Evolutionary conservation across 768 basidiomycete species (phyloP).

Genomic region (Pleurotus cornucopiae): DNA sequence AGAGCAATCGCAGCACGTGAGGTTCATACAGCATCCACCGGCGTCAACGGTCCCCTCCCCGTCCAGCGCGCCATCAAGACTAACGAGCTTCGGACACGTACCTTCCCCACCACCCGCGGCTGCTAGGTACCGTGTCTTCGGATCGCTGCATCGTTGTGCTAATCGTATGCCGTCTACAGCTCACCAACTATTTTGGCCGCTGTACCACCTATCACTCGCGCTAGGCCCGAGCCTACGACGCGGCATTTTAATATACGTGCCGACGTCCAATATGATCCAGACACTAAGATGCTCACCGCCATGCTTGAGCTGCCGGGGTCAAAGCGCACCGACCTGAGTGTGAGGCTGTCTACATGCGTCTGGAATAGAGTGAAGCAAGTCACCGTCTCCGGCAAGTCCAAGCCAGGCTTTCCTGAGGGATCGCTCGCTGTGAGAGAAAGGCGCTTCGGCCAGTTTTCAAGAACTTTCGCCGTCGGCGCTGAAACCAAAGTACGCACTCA

Average conservation of each 20-base stretch:
- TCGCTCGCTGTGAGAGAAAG: slow-evolving; percentile 40
- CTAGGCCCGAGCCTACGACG: slow-evolving; percentile 15
- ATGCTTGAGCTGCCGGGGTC: slow-evolving; percentile 71
- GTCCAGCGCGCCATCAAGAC: slow-evolving; percentile 21
- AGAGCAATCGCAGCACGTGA: slow-evolving; percentile 17
- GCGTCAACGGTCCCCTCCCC: slow-evolving; percentile 17
- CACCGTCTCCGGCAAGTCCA: slow-evolving; percentile 44
- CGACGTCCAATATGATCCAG: slow-evolving; percentile 55
- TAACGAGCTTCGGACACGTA: slow-evolving; percentile 19
- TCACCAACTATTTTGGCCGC: slow-evolving; percentile 4
- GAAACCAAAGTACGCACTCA: slow-evolving; percentile 46
- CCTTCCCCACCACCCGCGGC: slow-evolving; percentile 9
- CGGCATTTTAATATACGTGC: slow-evolving; percentile 49
- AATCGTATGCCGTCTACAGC: background rate
- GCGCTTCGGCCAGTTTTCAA: slow-evolving; percentile 44
- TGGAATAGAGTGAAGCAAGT: slow-evolving; percentile 63
- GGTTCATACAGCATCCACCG: slow-evolving; percentile 23
- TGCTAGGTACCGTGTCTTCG: slow-evolving; percentile 10
- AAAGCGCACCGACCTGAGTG: slow-evolving; percentile 48
- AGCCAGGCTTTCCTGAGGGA: slow-evolving; percentile 35
- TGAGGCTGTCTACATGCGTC: slow-evolving; percentile 56
- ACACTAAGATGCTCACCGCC: slow-evolving; percentile 47
- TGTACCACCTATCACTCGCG: slow-evolving; percentile 9
- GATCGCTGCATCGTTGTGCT: background rate
- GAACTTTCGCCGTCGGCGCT: slow-evolving; percentile 50